These are phyloP conservation scores for Chionographis japonica DNA, from an alignment of 106 monocot species.

Conservation along the genomic window DNA sequence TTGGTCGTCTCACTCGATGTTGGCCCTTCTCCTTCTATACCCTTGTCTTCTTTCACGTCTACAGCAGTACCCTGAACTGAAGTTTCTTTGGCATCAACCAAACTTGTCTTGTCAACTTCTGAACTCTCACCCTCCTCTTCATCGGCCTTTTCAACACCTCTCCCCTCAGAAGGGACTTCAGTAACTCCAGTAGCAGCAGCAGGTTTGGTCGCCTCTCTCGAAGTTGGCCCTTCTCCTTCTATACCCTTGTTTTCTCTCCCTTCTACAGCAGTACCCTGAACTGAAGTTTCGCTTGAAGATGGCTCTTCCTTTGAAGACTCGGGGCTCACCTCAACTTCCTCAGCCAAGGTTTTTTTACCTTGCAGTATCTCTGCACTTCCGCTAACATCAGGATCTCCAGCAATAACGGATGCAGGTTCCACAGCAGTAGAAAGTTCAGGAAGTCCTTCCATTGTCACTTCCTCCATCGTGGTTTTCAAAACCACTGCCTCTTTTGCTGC, in stretches of 20 bases:
- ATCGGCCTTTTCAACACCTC: not conserved
- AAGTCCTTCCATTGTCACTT: not conserved
- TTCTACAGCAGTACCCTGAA: constrained; percentile 3
- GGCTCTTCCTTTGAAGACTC: constrained; percentile 1
- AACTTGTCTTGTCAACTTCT: constrained; percentile 5
- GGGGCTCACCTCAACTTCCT: not conserved
- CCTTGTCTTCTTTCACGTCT: no score
- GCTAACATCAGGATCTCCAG: no score
- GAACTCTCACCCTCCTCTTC: not conserved
- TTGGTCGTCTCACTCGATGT: no score
- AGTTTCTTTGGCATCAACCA: constrained; percentile 1
- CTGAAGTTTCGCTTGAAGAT: not conserved
- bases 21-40: no score
- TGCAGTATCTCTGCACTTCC: not conserved
- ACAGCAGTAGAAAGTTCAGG: not conserved
- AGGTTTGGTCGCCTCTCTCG: not conserved
- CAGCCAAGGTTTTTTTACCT: not conserved
- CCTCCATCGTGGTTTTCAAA: not conserved
- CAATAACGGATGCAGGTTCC: not conserved
- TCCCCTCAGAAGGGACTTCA: not conserved
- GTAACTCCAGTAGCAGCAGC: not conserved
- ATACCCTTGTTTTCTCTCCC: not conserved
- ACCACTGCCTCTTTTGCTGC: not conserved
- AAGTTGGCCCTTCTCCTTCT: not conserved
- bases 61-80: no score